These are phyloP conservation scores for Paraphoma chrysanthemicola DNA, from an alignment of 2,329 filamentous ascomycete species.

Conservation along the genomic window DNA sequence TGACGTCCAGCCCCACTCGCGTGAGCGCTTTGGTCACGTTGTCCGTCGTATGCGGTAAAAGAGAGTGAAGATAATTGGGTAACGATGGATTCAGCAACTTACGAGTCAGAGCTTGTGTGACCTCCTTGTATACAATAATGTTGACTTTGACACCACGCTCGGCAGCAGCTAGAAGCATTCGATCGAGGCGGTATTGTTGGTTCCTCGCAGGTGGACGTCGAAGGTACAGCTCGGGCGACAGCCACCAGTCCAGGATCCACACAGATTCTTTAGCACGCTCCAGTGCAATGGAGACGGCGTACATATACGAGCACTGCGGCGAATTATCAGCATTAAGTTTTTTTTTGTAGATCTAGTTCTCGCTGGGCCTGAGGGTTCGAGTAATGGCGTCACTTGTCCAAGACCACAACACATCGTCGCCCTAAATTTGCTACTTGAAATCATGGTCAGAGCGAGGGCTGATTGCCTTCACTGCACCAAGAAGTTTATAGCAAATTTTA, in stretches of 20 bases:
- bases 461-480: too few relatives aligned
- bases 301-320: conserved; percentile 67
- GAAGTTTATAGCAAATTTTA: too few relatives aligned
- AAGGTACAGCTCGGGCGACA: conserved; percentile 87
- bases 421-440: too few relatives aligned
- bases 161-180: conserved; percentile 81
- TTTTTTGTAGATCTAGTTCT: too few relatives aligned
- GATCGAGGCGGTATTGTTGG: conserved; percentile 83
- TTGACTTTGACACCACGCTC: conserved; percentile 84
- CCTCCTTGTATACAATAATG: conserved; percentile 90
- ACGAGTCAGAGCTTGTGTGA: conserved; percentile 78
- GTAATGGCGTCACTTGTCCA: too few relatives aligned
- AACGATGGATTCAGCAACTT: conserved; percentile 58
- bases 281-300: conserved; percentile 80
- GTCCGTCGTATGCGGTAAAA: conserved; percentile 51
- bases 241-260: conserved; percentile 89
- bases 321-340: too few relatives aligned
- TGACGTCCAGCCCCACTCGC: conserved; percentile 51
- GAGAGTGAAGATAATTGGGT: conserved; percentile 53
- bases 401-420: too few relatives aligned
- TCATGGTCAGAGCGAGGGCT: too few relatives aligned
- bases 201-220: conserved; percentile 81
- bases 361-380: too few relatives aligned
- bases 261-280: conserved; percentile 79
- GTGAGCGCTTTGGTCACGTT: conserved; percentile 50